phyloP scores from a whole-genome alignment of 306 rosid species.

The Fragaria ananassa region DNA sequence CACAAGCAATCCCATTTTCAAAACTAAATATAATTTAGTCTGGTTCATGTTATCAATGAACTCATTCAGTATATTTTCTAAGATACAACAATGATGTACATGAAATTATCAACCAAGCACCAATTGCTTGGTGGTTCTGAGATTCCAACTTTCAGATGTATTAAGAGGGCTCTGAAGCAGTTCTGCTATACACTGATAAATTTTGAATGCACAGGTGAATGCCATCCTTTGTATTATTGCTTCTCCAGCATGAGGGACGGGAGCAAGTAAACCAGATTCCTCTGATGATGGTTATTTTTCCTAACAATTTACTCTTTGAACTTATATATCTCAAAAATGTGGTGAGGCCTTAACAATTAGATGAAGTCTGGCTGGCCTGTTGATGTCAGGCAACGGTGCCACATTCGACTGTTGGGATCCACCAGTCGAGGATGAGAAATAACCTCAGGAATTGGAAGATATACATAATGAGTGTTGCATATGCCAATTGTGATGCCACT shows the following conservation, averaged over 20 bases:
- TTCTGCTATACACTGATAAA: slow-evolving; percentile 43
- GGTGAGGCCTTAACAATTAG: slow-evolving; percentile 22
- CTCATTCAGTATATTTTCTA: not conserved
- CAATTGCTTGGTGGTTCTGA: slow-evolving; percentile 25
- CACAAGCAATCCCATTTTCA: not conserved
- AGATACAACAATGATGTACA: slow-evolving; percentile 38
- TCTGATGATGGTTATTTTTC: slow-evolving; percentile 29
- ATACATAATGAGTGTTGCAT: slow-evolving; percentile 95
- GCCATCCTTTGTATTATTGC: slow-evolving; percentile 53
- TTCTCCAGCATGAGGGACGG: slow-evolving; percentile 6
- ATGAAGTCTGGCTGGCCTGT: slow-evolving; percentile 96
- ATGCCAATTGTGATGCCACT: slow-evolving; percentile 92
- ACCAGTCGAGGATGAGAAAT: slow-evolving; percentile 77
- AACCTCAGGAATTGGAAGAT: slow-evolving; percentile 92
- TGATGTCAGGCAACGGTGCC: slow-evolving; percentile 99
- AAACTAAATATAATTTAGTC: not conserved
- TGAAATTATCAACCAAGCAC: slow-evolving; percentile 32
- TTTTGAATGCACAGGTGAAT: slow-evolving; percentile 25
- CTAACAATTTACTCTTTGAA: slow-evolving; percentile 32
- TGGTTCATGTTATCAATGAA: not conserved
- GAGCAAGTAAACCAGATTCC: slow-evolving; percentile 22
- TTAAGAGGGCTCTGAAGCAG: slow-evolving; percentile 26
- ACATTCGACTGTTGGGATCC: slow-evolving; percentile 94
- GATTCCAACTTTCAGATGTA: slow-evolving; percentile 18
- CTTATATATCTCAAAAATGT: slow-evolving; percentile 31